These are phyloP conservation scores for Prunus yedoensis DNA, from an alignment of 331 rosid species.

Conservation along the genomic window DNA sequence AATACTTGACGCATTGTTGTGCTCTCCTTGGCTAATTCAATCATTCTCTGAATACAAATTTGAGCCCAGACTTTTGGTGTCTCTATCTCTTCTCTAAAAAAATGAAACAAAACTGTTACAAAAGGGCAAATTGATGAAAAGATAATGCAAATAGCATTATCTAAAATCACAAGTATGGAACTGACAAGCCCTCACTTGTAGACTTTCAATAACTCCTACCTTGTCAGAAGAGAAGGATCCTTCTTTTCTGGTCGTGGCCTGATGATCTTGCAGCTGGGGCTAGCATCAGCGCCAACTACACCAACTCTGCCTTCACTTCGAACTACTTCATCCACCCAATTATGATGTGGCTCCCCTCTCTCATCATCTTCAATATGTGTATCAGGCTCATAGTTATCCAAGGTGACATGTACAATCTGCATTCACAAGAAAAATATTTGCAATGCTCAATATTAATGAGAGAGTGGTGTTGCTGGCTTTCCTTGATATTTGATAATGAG, in stretches of 20 bases:
- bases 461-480: neutral
- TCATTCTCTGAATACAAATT: slow-evolving; percentile 87
- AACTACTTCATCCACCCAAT: slow-evolving; percentile 95
- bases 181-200: neutral
- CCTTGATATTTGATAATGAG: neutral
- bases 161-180: slow-evolving; percentile 1
- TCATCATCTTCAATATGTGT: slow-evolving; percentile 41
- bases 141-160: neutral
- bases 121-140: slow-evolving; percentile 1
- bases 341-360: slow-evolving; percentile 64
- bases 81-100: slow-evolving; percentile 80
- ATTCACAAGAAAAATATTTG: slow-evolving; percentile 11
- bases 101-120: slow-evolving; percentile 11
- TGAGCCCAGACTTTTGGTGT: slow-evolving; percentile 87
- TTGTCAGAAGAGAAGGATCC: slow-evolving; percentile 69
- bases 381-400: slow-evolving; percentile 67
- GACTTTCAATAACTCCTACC: slow-evolving; percentile 44
- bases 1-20: slow-evolving; percentile 87
- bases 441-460: slow-evolving; percentile 1
- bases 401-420: slow-evolving; percentile 70
- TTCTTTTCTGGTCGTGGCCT: slow-evolving; percentile 69
- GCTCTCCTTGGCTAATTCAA: slow-evolving; percentile 87
- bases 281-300: slow-evolving; percentile 45
- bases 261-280: slow-evolving; percentile 44
- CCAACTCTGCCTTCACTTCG: slow-evolving; percentile 70